These are phyloP conservation scores for Tetrahymena elliotti DNA, from an alignment of 73 alveolate species.

Conservation along the genomic window DNA sequence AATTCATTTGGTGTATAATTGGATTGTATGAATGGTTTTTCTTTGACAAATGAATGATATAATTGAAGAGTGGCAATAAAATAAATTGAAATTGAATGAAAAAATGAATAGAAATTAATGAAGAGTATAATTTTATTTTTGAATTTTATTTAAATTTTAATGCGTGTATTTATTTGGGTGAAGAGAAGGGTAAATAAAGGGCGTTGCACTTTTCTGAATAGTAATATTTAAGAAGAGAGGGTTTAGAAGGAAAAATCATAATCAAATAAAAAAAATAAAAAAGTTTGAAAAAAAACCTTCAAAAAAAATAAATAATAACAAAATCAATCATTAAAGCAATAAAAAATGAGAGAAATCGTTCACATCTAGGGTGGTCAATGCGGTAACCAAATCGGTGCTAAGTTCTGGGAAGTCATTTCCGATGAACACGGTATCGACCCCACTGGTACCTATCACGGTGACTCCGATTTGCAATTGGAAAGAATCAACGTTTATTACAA, in stretches of 20 bases:
- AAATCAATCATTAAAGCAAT: conserved; percentile 26
- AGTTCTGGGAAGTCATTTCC: conserved; percentile 99
- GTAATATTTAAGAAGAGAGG: background rate
- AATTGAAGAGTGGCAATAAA: background rate
- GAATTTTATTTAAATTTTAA: background rate
- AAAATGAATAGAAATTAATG: background rate
- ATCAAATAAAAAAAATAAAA: background rate
- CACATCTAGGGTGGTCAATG: conserved; percentile 98
- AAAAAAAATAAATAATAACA: conserved; percentile 24
- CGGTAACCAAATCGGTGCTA: conserved; percentile 99
- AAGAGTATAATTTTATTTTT: background rate
- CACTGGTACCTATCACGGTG: conserved; percentile 97
- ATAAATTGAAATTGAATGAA: background rate
- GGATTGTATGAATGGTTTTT: background rate
- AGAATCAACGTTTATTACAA: conserved; percentile 94
- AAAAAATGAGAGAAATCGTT: conserved; percentile 95
- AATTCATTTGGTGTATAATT: background rate
- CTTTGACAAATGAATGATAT: background rate
- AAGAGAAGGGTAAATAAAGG: background rate
- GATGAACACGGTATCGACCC: conserved; percentile 99
- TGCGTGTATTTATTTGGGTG: background rate
- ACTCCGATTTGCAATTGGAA: conserved; percentile 90
- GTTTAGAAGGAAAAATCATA: background rate
- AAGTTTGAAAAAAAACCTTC: background rate
- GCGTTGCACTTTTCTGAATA: background rate